Evolutionary conservation across 768 basidiomycete species (phyloP).

Genomic region (Psilocybe azurescens): DNA sequence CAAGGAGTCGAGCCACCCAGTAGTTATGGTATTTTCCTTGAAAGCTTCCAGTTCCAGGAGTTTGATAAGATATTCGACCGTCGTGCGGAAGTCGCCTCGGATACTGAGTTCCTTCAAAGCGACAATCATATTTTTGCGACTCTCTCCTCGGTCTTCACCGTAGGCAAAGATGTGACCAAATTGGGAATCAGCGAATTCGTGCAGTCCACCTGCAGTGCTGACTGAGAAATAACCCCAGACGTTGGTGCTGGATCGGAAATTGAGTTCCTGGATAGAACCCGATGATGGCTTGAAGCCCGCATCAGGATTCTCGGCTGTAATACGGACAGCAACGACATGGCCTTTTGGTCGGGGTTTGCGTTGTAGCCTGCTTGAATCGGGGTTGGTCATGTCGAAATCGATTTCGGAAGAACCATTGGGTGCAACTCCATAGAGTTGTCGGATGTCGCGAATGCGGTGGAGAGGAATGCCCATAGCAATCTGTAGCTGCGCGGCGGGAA

Average conservation of each 20-base stretch:
- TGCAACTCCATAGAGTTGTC: constrained; percentile 92
- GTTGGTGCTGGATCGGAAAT: constrained; percentile 98
- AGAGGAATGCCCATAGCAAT: constrained; percentile 98
- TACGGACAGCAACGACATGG: constrained; percentile 98
- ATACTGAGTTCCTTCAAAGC: constrained; percentile 98
- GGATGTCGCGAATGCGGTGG: constrained; percentile 94
- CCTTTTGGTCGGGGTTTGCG: constrained; percentile 97
- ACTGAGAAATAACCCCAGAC: constrained; percentile 99
- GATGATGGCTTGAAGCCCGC: constrained; percentile 99
- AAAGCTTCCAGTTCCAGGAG: constrained; percentile 95
- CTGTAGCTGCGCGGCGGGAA: constrained; percentile 96
- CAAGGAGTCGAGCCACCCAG: constrained; percentile 97
- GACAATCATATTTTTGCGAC: constrained; percentile 99
- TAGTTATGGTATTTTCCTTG: constrained; percentile 96
- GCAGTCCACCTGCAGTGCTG: constrained; percentile 91
- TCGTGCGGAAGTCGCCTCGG: constrained; percentile 97
- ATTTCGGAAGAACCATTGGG: constrained; percentile 90
- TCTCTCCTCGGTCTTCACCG: constrained; percentile 93
- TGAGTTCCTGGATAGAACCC: constrained; percentile 95
- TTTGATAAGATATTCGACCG: constrained; percentile 99
- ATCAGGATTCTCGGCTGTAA: constrained; percentile 99
- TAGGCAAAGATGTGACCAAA: constrained; percentile 99
- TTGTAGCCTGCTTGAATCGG: constrained; percentile 86
- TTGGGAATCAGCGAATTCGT: constrained; percentile 99
- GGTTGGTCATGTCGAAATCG: constrained; percentile 94